phyloP scores from a whole-genome alignment of 768 basidiomycete species.

The Fomitopsis serialis region DNA sequence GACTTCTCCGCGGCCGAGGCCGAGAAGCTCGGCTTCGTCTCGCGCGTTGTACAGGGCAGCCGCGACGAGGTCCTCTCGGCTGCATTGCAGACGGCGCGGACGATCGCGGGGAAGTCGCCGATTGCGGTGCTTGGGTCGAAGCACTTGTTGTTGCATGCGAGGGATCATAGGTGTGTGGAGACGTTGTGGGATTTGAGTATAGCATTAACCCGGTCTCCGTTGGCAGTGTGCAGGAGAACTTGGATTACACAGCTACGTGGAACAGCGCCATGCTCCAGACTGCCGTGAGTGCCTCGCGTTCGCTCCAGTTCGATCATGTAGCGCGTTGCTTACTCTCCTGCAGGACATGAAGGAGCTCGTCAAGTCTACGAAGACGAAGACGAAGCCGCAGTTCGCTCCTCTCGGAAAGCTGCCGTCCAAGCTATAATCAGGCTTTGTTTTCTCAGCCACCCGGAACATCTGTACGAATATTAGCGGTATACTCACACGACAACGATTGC shows the following conservation, averaged over 20 bases:
- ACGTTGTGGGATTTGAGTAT: background rate
- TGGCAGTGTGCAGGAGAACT: slow-evolving; percentile 36
- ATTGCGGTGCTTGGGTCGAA: slow-evolving; percentile 77
- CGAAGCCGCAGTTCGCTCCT: slow-evolving; percentile 9
- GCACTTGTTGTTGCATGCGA: slow-evolving; percentile 67
- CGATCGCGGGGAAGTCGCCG: slow-evolving; percentile 74
- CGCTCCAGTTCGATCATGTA: background rate
- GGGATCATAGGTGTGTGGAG: slow-evolving; percentile 62
- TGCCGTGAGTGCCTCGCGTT: slow-evolving; percentile 26
- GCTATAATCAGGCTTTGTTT: no score
- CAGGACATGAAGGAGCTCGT: slow-evolving; percentile 15
- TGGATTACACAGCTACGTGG: slow-evolving; percentile 56
- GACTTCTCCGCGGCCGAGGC: slow-evolving; percentile 70
- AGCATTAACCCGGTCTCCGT: background rate
- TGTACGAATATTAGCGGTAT: no score
- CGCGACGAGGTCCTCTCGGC: slow-evolving; percentile 58
- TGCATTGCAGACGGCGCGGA: slow-evolving; percentile 59
- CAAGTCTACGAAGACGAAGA: slow-evolving; percentile 14
- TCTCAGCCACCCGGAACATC: no score
- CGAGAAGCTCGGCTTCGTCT: slow-evolving; percentile 64
- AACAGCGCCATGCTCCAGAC: slow-evolving; percentile 49
- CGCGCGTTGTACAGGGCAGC: slow-evolving; percentile 62
- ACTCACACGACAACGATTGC: no score
- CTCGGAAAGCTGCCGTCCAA: slow-evolving; percentile 14
- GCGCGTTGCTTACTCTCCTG: background rate